These are phyloP conservation scores for Solanum neorickii DNA, from an alignment of 257 asterid species.

Conservation along the genomic window DNA sequence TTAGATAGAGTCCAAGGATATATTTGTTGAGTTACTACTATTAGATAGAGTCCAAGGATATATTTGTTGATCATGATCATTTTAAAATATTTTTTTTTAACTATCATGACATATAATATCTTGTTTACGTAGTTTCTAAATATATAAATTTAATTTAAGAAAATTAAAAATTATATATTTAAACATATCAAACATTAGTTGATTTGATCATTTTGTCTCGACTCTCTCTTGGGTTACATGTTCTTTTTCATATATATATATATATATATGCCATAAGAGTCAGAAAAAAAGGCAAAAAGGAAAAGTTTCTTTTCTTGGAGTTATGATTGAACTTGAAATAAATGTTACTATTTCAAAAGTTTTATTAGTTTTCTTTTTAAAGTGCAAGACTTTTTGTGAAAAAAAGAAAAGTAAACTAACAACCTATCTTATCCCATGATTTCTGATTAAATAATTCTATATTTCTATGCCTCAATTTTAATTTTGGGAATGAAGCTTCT, in stretches of 20 bases:
- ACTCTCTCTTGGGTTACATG: not conserved
- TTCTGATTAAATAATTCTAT: not conserved
- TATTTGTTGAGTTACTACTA: not conserved
- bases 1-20: not conserved
- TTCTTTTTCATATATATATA: not conserved
- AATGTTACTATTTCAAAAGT: not conserved
- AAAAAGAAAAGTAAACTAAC: not conserved
- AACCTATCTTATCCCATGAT: not conserved
- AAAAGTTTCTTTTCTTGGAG: not conserved
- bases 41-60: not conserved
- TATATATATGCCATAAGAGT: not conserved
- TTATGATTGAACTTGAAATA: not conserved
- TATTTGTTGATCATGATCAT: not conserved
- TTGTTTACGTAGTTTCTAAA: not conserved
- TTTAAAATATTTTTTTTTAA: not conserved
- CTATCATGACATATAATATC: not conserved
- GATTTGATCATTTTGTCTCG: not conserved
- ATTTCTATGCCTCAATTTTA: not conserved
- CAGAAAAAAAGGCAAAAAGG: not conserved
- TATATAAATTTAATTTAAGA: not conserved
- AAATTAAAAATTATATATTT: not conserved
- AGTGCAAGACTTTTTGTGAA: not conserved
- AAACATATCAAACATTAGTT: not conserved
- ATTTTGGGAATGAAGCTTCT: not conserved
- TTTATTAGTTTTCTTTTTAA: not conserved